phyloP scores from a whole-genome alignment of 192 early-diverging fungal genomes.

The Entomortierella beljakovae region DNA sequence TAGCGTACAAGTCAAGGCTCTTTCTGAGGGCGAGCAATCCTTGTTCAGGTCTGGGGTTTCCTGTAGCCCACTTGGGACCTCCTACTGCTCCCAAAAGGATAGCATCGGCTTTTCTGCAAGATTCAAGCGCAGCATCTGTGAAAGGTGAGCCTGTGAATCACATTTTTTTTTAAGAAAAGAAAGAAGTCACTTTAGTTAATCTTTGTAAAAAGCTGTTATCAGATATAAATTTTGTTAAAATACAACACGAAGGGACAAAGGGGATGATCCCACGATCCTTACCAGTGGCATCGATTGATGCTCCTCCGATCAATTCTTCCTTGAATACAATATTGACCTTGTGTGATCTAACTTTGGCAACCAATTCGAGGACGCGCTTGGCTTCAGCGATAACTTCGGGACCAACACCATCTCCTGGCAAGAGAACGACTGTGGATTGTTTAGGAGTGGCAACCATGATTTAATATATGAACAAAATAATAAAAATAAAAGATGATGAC shows the following conservation, averaged over 20 bases:
- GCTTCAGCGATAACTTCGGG: slow-evolving; percentile 96
- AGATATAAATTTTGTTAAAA: background rate
- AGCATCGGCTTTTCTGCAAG: slow-evolving; percentile 87
- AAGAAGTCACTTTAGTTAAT: slow-evolving; percentile 30
- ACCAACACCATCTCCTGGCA: slow-evolving; percentile 96
- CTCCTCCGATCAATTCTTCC: slow-evolving; percentile 89
- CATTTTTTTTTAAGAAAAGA: background rate
- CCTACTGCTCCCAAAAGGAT: slow-evolving; percentile 98
- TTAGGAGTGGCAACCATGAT: slow-evolving; percentile 18
- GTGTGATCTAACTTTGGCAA: slow-evolving; percentile 73
- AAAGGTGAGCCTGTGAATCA: slow-evolving; percentile 68
- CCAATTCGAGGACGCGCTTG: slow-evolving; percentile 86
- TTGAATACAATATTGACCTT: slow-evolving; percentile 76
- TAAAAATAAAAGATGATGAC: background rate
- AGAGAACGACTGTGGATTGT: slow-evolving; percentile 64
- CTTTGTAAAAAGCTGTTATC: background rate
- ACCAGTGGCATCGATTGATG: slow-evolving; percentile 93
- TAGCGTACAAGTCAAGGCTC: slow-evolving; percentile 93
- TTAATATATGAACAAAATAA: background rate
- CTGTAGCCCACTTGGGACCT: slow-evolving; percentile 93
- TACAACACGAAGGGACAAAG: too few relatives aligned
- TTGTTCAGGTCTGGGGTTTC: slow-evolving; percentile 93
- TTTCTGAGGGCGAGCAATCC: slow-evolving; percentile 94
- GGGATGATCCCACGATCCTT: slow-evolving; percentile 20
- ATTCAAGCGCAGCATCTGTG: slow-evolving; percentile 83